Evolutionary conservation across 306 rosid genomes (phyloP).

Genomic region (Hippophae tibetana): DNA sequence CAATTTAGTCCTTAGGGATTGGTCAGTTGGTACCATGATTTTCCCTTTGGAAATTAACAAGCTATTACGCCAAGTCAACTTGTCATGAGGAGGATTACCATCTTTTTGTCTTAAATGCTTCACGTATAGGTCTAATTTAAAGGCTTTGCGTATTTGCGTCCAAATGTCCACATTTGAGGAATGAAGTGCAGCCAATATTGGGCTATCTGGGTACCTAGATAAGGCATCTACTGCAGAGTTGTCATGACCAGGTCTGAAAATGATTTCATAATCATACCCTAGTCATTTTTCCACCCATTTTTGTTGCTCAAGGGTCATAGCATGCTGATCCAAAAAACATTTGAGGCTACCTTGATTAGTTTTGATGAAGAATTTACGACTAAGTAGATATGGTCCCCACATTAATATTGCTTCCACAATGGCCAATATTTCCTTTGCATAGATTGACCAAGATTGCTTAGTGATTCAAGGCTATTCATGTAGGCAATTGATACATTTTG

Average conservation of each 20-base stretch:
- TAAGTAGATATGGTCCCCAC: neutral
- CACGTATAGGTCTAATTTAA: neutral
- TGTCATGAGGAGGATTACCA: accelerated
- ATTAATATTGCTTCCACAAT: neutral
- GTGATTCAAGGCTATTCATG: neutral
- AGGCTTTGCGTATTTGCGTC: neutral
- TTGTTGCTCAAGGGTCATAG: neutral
- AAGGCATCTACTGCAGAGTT: neutral
- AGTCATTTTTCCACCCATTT: neutral
- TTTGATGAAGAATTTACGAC: neutral
- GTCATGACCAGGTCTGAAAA: neutral
- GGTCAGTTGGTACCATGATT: neutral
- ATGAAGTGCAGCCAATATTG: neutral
- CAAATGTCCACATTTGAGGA: too few relatives aligned
- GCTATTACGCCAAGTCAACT: neutral
- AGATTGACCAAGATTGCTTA: neutral
- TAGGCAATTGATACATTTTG: neutral
- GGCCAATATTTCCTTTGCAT: neutral
- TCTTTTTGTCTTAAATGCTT: neutral
- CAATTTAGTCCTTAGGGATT: neutral
- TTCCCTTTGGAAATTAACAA: neutral
- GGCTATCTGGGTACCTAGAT: neutral
- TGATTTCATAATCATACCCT: neutral
- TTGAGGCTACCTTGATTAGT: neutral
- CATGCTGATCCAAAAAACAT: neutral